Conservation (phyloP, 495 filamentous ascomycete species). For the Aspergillus avenaceus region DNA sequence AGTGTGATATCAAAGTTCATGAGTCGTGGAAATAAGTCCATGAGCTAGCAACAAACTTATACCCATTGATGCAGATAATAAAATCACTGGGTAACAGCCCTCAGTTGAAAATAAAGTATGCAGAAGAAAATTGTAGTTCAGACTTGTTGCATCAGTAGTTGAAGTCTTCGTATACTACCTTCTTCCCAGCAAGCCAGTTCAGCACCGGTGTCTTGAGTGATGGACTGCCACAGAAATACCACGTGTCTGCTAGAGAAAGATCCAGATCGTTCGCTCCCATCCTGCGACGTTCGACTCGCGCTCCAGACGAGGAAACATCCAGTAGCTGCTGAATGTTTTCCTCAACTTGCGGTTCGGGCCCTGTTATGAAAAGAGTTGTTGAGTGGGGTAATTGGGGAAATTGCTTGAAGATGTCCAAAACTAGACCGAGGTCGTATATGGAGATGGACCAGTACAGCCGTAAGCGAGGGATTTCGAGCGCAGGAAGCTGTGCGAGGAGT, state of each 20-base stretch:
- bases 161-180: slow-evolving; percentile 67
- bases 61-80: no score
- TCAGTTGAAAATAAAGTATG: no score
- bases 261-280: slow-evolving; percentile 54
- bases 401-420: slow-evolving; percentile 52
- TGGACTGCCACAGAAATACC: slow-evolving; percentile 64
- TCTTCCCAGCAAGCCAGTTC: slow-evolving; percentile 60
- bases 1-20: no score
- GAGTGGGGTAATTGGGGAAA: slow-evolving; percentile 46
- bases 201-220: slow-evolving; percentile 52
- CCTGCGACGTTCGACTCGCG: slow-evolving; percentile 43
- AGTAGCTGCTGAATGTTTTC: slow-evolving; percentile 16
- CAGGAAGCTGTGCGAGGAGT: slow-evolving; percentile 57
- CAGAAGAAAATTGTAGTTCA: no score
- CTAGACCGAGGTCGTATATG: slow-evolving; percentile 56
- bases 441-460: slow-evolving; percentile 64
- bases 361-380: slow-evolving; percentile 60
- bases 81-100: no score
- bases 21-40: no score
- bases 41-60: no score
- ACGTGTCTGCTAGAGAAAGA: slow-evolving; percentile 41
- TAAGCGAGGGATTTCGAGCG: slow-evolving; percentile 41
- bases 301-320: slow-evolving; percentile 33
- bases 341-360: slow-evolving; percentile 22
- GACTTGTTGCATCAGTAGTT: slow-evolving; percentile 55